A percentile compares a stretch with the other conserved stretches of the same genome.
Evolutionary conservation across 208 protist genomes (phyloP).

Genomic region (Crithidia sp.): DNA sequence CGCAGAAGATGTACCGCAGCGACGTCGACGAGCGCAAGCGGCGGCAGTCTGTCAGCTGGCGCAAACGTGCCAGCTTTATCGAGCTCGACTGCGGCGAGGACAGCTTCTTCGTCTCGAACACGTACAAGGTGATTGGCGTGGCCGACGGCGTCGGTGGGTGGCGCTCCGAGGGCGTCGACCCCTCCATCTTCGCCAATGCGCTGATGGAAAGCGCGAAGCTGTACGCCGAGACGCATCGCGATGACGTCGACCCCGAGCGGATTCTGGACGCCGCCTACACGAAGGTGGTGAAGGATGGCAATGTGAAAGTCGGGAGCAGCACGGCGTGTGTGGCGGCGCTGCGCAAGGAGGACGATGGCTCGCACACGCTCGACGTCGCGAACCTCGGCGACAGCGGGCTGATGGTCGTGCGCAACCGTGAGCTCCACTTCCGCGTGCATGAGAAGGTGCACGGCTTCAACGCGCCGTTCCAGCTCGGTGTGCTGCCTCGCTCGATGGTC

Average conservation of each 20-base stretch:
- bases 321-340: conserved; percentile 89
- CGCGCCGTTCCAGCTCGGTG: conserved; percentile 91
- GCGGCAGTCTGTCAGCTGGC: conserved; percentile 69
- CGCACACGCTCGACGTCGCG: conserved; percentile 80
- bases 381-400: conserved; percentile 93
- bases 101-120: conserved; percentile 93
- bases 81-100: conserved; percentile 94
- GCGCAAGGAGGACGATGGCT: conserved; percentile 49
- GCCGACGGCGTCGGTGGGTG: conserved; percentile 94
- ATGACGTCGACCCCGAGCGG: conserved; percentile 78
- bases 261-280: conserved; percentile 85
- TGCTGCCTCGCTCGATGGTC: conserved; percentile 70
- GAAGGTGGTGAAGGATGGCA: conserved; percentile 73
- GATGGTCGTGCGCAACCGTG: conserved; percentile 83
- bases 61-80: conserved; percentile 89
- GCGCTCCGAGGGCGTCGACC: conserved; percentile 84
- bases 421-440: conserved; percentile 78
- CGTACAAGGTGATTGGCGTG: conserved; percentile 90
- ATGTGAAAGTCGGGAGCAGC: conserved; percentile 90
- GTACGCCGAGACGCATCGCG: conserved; percentile 84
- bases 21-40: conserved; percentile 83
- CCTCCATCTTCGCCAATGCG: conserved; percentile 82
- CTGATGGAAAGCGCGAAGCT: conserved; percentile 93
- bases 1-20: conserved; percentile 77
- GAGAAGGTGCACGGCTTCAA: conserved; percentile 94